Evolutionary conservation across 2,329 filamentous ascomycete species (phyloP).

Genomic region (Fusarium verrucosum): DNA sequence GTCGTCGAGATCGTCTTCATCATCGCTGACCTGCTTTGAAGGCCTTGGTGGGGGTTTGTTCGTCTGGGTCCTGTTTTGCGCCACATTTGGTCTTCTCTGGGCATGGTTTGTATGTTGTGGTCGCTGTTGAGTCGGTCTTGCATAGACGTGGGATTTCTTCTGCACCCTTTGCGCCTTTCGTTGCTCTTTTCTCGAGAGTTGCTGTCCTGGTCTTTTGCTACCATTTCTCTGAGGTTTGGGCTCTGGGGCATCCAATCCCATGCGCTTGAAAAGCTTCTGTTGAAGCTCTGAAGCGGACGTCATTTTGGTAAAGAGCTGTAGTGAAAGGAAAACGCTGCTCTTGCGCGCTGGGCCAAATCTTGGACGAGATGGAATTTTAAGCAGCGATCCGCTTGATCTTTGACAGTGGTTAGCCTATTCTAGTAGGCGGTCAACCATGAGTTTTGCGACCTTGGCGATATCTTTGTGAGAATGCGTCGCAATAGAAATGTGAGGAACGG

Average conservation of each 20-base stretch:
- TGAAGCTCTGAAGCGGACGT: slow-evolving; percentile 48
- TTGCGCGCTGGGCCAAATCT: neutral
- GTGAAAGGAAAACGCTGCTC: neutral
- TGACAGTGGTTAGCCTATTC: neutral
- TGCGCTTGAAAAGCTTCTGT: slow-evolving; percentile 51
- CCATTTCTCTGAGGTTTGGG: slow-evolving; percentile 23
- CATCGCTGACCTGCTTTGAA: slow-evolving; percentile 14
- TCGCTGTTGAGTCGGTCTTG: slow-evolving; percentile 31
- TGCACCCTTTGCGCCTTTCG: slow-evolving; percentile 71
- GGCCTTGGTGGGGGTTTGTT: slow-evolving; percentile 5
- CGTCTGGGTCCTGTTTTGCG: slow-evolving; percentile 1
- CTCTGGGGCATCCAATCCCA: slow-evolving; percentile 48
- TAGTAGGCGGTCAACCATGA: slow-evolving; percentile 12
- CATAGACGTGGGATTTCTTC: slow-evolving; percentile 61
- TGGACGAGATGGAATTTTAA: slow-evolving; percentile 13
- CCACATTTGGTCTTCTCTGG: slow-evolving; percentile 11
- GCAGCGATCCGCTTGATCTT: slow-evolving; percentile 8
- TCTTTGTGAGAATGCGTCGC: neutral
- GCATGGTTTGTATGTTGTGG: neutral
- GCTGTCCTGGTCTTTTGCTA: slow-evolving; percentile 26
- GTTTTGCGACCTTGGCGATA: neutral
- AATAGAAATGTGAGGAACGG: neutral
- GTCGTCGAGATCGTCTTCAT: slow-evolving; percentile 12
- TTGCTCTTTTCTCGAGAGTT: slow-evolving; percentile 66
- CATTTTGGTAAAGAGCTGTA: slow-evolving; percentile 5